Percentiles rank a stretch among this genome's conserved stretches.
Evolutionary conservation across 176 grass and related monocot genomes (phyloP).

Genomic region (Luzula sylvatica): DNA sequence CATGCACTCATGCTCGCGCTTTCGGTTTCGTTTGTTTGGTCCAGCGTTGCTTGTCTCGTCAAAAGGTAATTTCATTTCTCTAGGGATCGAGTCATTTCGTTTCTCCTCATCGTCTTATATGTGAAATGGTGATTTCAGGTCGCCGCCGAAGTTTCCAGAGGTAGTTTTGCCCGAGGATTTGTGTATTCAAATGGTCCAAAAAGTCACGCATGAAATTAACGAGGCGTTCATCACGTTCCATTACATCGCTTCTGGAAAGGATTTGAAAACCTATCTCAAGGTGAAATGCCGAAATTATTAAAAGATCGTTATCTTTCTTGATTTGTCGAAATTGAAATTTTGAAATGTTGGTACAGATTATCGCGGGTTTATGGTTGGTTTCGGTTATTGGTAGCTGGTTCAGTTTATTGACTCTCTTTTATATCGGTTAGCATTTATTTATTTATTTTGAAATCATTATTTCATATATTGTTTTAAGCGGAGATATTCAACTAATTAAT

Average conservation of each 20-base stretch:
- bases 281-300: slow-evolving; percentile 10
- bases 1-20: slow-evolving; percentile 58
- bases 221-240: slow-evolving; percentile 66
- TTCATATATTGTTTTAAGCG: neutral
- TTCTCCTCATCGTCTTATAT: too few relatives aligned
- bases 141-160: slow-evolving; percentile 70
- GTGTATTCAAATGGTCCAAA: slow-evolving; percentile 36
- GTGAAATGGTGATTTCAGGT: slow-evolving; percentile 18
- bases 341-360: slow-evolving; percentile 29
- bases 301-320: neutral
- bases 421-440: slow-evolving; percentile 48
- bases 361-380: slow-evolving; percentile 58
- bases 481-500: neutral
- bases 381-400: slow-evolving; percentile 77
- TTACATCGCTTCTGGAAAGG: slow-evolving; percentile 65
- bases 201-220: slow-evolving; percentile 59
- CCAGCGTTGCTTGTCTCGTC: slow-evolving; percentile 50
- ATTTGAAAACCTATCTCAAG: slow-evolving; percentile 50
- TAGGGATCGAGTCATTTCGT: too few relatives aligned
- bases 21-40: slow-evolving; percentile 56
- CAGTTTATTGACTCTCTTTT: slow-evolving; percentile 75
- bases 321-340: neutral
- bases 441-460: too few relatives aligned
- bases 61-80: slow-evolving; percentile 28
- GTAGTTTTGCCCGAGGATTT: slow-evolving; percentile 48